These are phyloP conservation scores for Balansia obtecta DNA, from an alignment of 2,329 filamentous ascomycete genomes.

Conservation along the genomic window DNA sequence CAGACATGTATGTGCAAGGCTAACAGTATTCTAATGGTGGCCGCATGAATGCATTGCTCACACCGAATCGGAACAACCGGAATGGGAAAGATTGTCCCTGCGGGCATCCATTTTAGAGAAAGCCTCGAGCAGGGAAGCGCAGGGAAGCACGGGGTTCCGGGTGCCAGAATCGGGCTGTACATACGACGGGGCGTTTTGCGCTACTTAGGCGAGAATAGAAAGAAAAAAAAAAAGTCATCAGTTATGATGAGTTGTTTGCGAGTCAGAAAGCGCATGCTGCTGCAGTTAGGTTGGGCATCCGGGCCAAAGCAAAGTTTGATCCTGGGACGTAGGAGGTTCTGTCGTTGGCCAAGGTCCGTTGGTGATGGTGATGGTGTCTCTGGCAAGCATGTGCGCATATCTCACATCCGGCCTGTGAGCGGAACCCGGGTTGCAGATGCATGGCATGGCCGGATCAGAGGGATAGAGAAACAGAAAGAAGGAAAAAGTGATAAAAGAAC, in stretches of 20 bases:
- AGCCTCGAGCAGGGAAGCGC: not conserved
- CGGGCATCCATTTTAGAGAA: not conserved
- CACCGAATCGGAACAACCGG: not conserved
- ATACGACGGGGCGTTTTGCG: not conserved
- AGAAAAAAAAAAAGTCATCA: no score
- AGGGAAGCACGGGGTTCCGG: not conserved
- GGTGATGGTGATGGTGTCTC: not conserved
- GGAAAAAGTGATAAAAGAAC: no score
- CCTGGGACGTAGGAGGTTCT: not conserved
- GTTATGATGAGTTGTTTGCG: not conserved
- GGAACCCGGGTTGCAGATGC: not conserved
- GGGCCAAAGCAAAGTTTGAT: not conserved
- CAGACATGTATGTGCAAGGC: not conserved
- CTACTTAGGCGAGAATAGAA: not conserved
- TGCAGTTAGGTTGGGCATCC: not conserved
- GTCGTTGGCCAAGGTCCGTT: not conserved
- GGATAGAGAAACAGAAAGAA: no score
- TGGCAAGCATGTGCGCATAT: not conserved
- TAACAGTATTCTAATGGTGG: not conserved
- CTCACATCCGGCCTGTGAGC: not conserved
- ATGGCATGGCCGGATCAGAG: no score
- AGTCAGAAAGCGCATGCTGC: not conserved
- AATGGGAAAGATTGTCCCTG: not conserved
- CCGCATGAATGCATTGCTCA: not conserved
- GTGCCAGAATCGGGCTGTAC: not conserved